Percentiles rank a stretch among this genome's conserved stretches.
Evolutionary conservation across 345 rosid genomes (phyloP).

Genomic region (Sisymbrium irio): DNA sequence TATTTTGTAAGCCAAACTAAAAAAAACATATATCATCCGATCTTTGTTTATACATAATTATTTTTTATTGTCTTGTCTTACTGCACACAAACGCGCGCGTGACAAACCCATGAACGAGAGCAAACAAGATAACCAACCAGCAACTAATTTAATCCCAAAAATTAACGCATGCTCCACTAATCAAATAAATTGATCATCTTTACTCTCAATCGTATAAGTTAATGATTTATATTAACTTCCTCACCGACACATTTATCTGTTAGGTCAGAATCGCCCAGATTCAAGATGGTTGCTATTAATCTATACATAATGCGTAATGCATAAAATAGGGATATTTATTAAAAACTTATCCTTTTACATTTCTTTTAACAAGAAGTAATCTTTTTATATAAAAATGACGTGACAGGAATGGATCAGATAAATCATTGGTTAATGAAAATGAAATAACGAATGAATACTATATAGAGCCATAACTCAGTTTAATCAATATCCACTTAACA

Average conservation of each 20-base stretch:
- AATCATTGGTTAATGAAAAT: not conserved
- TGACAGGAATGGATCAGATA: not conserved
- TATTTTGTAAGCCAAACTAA: no score
- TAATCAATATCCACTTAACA: not conserved
- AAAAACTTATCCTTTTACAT: no score
- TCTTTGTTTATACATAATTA: not conserved
- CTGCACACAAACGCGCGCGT: not conserved
- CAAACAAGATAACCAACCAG: not conserved
- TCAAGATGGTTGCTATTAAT: slow-evolving; percentile 3
- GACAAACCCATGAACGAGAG: not conserved
- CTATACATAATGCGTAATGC: not conserved
- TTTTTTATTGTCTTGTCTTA: not conserved
- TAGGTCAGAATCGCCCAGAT: slow-evolving; percentile 16
- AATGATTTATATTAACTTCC: not conserved
- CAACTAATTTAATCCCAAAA: not conserved
- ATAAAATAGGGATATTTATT: not conserved
- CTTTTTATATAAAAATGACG: no score
- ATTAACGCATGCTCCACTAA: slow-evolving; percentile 12
- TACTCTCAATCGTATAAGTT: not conserved
- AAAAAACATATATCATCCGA: not conserved
- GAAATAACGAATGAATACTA: not conserved
- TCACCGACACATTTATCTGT: slow-evolving; percentile 17
- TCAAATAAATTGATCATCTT: not conserved
- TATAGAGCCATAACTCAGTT: not conserved
- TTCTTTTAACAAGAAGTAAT: no score